Evolutionary conservation across 2,329 filamentous ascomycete genomes (phyloP).

Genomic region (Aspergillus sp.): DNA sequence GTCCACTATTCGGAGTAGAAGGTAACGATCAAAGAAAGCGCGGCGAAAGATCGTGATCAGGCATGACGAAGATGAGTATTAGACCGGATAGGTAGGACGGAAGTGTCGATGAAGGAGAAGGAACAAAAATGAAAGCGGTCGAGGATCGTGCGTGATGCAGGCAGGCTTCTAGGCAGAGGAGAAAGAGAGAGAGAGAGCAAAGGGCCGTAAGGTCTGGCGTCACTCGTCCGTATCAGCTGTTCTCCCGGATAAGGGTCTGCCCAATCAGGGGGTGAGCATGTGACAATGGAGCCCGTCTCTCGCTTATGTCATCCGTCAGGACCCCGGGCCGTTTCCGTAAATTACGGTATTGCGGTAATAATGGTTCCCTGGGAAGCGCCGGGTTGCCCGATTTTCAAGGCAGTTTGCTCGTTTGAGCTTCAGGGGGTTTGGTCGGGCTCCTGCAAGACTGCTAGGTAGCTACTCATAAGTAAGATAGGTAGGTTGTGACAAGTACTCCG

Average conservation of each 20-base stretch:
- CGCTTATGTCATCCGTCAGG: slow-evolving; percentile 15
- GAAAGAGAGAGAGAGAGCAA: slow-evolving; percentile 5
- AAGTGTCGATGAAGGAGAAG: slow-evolving; percentile 5
- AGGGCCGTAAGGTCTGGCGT: slow-evolving; percentile 20
- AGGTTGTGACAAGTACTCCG: no score
- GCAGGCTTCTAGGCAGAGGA: background rate
- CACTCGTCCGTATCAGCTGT: slow-evolving; percentile 27
- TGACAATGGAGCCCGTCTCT: slow-evolving; percentile 4
- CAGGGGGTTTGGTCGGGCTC: background rate
- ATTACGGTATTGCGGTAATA: background rate
- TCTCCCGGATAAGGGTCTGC: background rate
- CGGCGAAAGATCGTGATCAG: background rate
- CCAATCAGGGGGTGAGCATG: slow-evolving; percentile 21
- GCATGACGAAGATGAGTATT: slow-evolving; percentile 12
- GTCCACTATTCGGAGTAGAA: background rate
- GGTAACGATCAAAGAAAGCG: slow-evolving; percentile 12
- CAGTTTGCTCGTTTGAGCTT: background rate
- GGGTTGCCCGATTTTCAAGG: background rate
- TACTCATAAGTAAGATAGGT: no score
- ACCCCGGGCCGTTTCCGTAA: background rate
- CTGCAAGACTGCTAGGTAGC: no score
- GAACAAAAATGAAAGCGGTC: slow-evolving; percentile 1
- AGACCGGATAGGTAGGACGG: background rate
- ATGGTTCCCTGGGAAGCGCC: background rate
- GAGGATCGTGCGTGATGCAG: slow-evolving; percentile 14